Percentiles rank a stretch among this genome's conserved stretches.
Conservation (phyloP, 2,329 filamentous ascomycete species). For the Hypoxylon sp. region DNA sequence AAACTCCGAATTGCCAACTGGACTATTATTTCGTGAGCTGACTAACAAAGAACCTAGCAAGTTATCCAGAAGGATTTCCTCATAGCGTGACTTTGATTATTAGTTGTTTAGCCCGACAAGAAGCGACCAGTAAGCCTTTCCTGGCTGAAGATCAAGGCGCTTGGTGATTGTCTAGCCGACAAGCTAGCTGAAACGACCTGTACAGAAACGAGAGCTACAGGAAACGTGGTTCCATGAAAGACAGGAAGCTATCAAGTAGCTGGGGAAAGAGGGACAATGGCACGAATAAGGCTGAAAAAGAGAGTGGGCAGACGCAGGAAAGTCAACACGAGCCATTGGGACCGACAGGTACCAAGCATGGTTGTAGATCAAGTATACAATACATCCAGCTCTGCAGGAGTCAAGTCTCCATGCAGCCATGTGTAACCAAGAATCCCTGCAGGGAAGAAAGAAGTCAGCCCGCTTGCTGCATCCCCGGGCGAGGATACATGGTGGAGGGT, state of each 20-base stretch:
- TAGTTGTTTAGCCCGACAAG: conserved; percentile 29
- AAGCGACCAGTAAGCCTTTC: conserved; percentile 18
- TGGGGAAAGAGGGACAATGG: conserved; percentile 36
- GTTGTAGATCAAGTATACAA: conserved; percentile 42
- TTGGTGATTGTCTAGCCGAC: conserved; percentile 23
- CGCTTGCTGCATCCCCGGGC: conserved; percentile 43
- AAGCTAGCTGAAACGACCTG: conserved; percentile 33
- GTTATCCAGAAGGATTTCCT: conserved; percentile 31
- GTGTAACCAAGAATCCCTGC: conserved; percentile 49
- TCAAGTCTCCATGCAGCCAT: conserved; percentile 43
- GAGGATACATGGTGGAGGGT: conserved; percentile 43
- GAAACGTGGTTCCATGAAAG: conserved; percentile 34
- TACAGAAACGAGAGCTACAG: conserved; percentile 24
- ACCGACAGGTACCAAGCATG: conserved; percentile 43
- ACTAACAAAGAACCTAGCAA: conserved; percentile 21
- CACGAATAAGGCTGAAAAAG: conserved; percentile 45
- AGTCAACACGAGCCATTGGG: conserved; percentile 43
- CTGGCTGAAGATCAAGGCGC: conserved; percentile 24
- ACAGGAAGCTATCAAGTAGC: conserved; percentile 27
- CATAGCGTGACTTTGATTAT: conserved; percentile 27
- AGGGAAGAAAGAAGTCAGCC: conserved; percentile 43
- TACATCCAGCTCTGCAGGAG: conserved; percentile 45
- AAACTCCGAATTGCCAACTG: conserved; percentile 35
- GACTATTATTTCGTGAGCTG: conserved; percentile 23
- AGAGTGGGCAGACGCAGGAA: conserved; percentile 33